phyloP scores from a whole-genome alignment of 2,329 filamentous ascomycete species.

The Lachnellula subtilissima region DNA sequence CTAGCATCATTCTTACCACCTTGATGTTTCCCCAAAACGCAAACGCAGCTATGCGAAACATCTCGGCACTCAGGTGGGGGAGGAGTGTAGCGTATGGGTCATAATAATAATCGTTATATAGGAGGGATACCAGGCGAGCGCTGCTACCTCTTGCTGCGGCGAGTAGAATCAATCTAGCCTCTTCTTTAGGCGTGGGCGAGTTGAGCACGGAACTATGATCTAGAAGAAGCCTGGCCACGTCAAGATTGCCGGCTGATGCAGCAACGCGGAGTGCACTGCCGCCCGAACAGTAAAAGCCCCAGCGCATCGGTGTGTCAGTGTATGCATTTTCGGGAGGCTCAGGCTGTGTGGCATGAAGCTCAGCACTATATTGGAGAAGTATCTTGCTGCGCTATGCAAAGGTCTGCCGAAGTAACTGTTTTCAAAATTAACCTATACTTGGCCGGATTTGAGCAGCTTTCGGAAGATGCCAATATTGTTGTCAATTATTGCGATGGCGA shows the following conservation, averaged over 20 bases:
- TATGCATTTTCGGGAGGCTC: background rate
- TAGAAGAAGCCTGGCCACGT: background rate
- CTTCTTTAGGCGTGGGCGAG: background rate
- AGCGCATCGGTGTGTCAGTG: background rate
- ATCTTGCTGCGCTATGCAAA: background rate
- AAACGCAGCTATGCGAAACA: background rate
- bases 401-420: background rate
- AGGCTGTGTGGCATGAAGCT: background rate
- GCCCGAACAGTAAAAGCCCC: background rate
- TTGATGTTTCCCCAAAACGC: background rate
- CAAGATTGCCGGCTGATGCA: background rate
- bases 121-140: background rate
- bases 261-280: background rate
- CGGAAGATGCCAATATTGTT: background rate
- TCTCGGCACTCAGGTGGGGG: background rate
- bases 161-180: background rate
- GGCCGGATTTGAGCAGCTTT: background rate
- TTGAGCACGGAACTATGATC: background rate
- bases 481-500: background rate
- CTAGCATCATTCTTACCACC: background rate
- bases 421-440: background rate
- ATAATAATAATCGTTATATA: background rate
- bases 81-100: background rate
- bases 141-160: background rate
- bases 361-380: background rate